Conservation (phyloP, 768 basidiomycete species). For the Ramaria rubella region DNA sequence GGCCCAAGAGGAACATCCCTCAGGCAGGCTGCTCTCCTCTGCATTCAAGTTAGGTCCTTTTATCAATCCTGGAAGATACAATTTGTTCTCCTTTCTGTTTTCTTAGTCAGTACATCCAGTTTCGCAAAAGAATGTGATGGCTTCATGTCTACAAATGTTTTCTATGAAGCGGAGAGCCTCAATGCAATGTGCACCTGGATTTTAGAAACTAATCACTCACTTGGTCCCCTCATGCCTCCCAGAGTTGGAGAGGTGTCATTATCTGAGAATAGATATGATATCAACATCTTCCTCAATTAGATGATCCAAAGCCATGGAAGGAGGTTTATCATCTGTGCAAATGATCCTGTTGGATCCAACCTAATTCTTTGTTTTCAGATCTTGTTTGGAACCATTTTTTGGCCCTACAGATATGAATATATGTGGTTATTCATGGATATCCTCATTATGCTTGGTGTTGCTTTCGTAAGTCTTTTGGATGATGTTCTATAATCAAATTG, state of each 20-base stretch:
- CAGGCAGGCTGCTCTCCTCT: background rate
- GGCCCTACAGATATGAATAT: constrained; percentile 16
- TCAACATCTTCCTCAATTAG: constrained; percentile 15
- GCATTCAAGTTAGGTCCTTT: no score
- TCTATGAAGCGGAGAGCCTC: constrained; percentile 13
- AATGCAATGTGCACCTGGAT: constrained; percentile 12
- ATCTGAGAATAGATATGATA: constrained; percentile 10
- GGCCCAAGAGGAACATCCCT: background rate
- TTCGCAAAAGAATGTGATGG: constrained; percentile 13
- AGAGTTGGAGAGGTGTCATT: constrained; percentile 1
- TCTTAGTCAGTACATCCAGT: no score
- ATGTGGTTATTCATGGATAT: constrained; percentile 18
- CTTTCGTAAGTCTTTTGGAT: constrained; percentile 16
- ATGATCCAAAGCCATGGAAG: constrained; percentile 12
- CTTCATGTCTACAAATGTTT: constrained; percentile 10
- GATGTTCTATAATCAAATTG: background rate
- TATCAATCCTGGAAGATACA: no score
- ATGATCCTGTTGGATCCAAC: background rate
- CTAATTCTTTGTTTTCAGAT: constrained; percentile 11
- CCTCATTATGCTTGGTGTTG: constrained; percentile 16
- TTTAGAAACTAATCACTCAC: constrained; percentile 3
- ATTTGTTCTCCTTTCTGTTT: no score
- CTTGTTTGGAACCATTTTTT: constrained; percentile 20
- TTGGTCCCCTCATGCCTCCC: background rate
- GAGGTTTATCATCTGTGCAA: constrained; percentile 18